Evolutionary conservation across 176 grass and related monocot genomes (phyloP).

Genomic region (Raddia guianensis): DNA sequence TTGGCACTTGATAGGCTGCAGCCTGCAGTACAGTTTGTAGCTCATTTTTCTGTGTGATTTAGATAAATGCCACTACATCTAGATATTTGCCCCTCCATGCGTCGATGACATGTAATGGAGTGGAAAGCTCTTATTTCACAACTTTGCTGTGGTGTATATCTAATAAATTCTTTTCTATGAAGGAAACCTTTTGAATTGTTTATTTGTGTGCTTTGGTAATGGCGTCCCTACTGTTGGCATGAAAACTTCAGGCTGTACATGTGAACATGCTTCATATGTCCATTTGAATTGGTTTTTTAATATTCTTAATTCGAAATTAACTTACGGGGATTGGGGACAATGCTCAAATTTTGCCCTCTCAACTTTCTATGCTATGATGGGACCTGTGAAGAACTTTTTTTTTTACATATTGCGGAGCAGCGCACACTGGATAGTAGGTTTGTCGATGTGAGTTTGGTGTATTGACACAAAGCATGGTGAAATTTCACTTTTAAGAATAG

Average conservation of each 20-base stretch:
- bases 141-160: too few species aligned
- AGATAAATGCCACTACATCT: too few species aligned
- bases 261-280: slow-evolving; percentile 20
- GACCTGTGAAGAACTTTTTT: neutral
- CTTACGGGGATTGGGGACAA: neutral
- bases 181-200: slow-evolving; percentile 5
- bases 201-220: slow-evolving; percentile 3
- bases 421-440: neutral
- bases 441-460: neutral
- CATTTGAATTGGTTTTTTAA: slow-evolving; percentile 19
- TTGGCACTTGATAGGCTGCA: slow-evolving; percentile 22
- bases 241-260: slow-evolving; percentile 5
- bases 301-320: slow-evolving; percentile 7
- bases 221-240: neutral
- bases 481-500: neutral
- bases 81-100: too few species aligned
- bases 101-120: too few species aligned
- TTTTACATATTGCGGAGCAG: slow-evolving; percentile 10
- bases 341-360: neutral
- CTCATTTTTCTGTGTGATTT: neutral
- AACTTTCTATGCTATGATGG: slow-evolving; percentile 16
- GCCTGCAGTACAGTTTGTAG: slow-evolving; percentile 2
- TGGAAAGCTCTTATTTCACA: too few species aligned
- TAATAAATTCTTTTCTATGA: neutral
- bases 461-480: neutral